Evolutionary conservation across 345 rosid species (phyloP), one percentile per base, ranked within the genome.

Genomic region (Pelargonium nanum): DNA sequence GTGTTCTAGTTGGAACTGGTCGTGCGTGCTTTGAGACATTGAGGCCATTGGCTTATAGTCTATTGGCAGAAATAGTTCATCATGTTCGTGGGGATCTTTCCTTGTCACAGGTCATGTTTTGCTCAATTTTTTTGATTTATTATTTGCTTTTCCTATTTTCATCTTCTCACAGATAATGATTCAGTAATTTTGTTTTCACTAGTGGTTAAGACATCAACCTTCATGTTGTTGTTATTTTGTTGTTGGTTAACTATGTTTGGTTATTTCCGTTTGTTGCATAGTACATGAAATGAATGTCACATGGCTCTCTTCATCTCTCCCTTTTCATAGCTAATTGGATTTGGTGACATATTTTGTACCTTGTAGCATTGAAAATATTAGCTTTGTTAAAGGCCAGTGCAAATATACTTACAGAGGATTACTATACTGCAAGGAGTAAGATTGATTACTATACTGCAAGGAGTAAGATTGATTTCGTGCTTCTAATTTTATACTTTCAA

Each of bases 11-110:
- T 74, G 99, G 99, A 67, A 83, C 96, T 54, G 99, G 99, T 50
- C 83, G 97, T 63, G 99, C 97, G 60, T 93, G 99, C 75, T 90
- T 81, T 62, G 97, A 93, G 80, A 87, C 99, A 62, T 65, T 93
- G 72, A 90, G 99, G 75, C 99, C 99, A 60, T 77, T 93, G 80
- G 99, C 99, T 62, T 93, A 93, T 77, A 93, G 99, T 78, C 73
- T 93, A 57, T 78, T 93, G 22, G 99, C 99, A 15, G 99, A 93
- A 80, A 93, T 93, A 53, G 99, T 93, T 66, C 99, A 93, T 78
- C 99, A 93, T 72, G 97, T 93, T 76, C 87, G 97, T 22, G 84
- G 72, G 12, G 97, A 87, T 22, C 96, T 93, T 62, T 84, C 96
- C 68, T 75, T 90, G 56, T 71, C 85, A 23, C 99, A 93, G 97